Base-by-base conservation (phyloP, 129 eudicot species). In the Scalesia atractyloides region DNA sequence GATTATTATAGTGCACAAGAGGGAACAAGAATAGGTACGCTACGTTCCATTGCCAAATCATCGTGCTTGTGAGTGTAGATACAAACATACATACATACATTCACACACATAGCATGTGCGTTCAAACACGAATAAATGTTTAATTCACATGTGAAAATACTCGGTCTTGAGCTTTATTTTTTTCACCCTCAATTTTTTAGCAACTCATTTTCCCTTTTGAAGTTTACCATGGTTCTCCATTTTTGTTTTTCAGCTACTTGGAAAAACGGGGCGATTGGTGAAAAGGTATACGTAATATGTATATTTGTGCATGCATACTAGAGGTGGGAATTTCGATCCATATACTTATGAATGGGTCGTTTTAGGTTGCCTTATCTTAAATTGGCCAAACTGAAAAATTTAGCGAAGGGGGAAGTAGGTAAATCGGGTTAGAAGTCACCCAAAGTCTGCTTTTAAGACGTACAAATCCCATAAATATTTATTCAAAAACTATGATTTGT, bases 251-350 rank as follows among this genome's bases (percentile, higher is more conserved):
- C 82, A 86, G 96, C 88, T 78, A 85, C 84, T 73, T 82, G 92
- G 87, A 86, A 82, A 80, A 86, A 75, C 20, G 96, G 88, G 57
- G 56, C 9, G 34, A 89, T 89, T 72, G 96, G 92, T 51, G 87
- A 84, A 76, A 89, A 80, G 89, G 96, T 89, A 76, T 57, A 16
- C 13, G 33, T 43, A 52, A 30, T 54, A 74, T 68, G 56, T 51
- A 51, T 22, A 41, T 66, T 48, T 66, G 72, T 9, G 57, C 16
- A 13, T 50, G 19, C 37, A 60, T 33, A 9, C 44, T 53, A 47
- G 44, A 34, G 73, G 63, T 16, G 36, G 30, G 16, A 16, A 51
- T 22, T 58, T 58, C 16, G 36, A 22, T 15, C 16, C 64, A 58
- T 24, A 11, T 58, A 5, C 37, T 19, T 58, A 13, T 26, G 39